Percentiles rank a stretch among this genome's conserved stretches.
These are phyloP conservation scores for Plenodomus tracheiphilus DNA, from an alignment of 2,329 filamentous ascomycete genomes.

Conservation along the genomic window DNA sequence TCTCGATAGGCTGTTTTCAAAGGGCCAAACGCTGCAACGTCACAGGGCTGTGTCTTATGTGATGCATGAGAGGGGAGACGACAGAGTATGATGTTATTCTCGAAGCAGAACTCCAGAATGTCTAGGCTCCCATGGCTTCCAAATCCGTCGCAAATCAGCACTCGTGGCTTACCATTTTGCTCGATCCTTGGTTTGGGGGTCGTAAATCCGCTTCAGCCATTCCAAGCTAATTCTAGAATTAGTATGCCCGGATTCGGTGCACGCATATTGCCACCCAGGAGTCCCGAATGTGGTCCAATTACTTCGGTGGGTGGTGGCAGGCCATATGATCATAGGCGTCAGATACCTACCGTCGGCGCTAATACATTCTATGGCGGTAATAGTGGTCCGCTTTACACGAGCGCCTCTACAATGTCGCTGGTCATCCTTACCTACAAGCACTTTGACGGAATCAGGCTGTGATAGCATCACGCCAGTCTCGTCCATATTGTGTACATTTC, in stretches of 20 bases:
- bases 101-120: slow-evolving; percentile 34
- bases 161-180: background rate
- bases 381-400: slow-evolving; percentile 14
- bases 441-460: slow-evolving; percentile 9
- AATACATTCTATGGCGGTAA: slow-evolving; percentile 17
- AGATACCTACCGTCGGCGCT: slow-evolving; percentile 18
- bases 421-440: slow-evolving; percentile 17
- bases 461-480: slow-evolving; percentile 8
- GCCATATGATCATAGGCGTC: slow-evolving; percentile 19
- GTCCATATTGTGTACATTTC: slow-evolving; percentile 6
- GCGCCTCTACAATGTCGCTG: slow-evolving; percentile 12
- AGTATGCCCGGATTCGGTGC: background rate
- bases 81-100: slow-evolving; percentile 33
- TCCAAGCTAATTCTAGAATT: slow-evolving; percentile 2
- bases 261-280: slow-evolving; percentile 5
- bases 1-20: slow-evolving; percentile 1
- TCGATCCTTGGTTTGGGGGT: slow-evolving; percentile 1
- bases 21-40: background rate
- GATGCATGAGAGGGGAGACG: background rate
- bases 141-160: slow-evolving; percentile 20
- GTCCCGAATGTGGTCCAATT: slow-evolving; percentile 7
- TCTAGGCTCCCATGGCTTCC: slow-evolving; percentile 43
- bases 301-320: slow-evolving; percentile 10
- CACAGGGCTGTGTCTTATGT: slow-evolving; percentile 1
- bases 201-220: slow-evolving; percentile 1